Base-by-base conservation (phyloP, 129 eudicot genomes). In the Dittrichia graveolens region DNA sequence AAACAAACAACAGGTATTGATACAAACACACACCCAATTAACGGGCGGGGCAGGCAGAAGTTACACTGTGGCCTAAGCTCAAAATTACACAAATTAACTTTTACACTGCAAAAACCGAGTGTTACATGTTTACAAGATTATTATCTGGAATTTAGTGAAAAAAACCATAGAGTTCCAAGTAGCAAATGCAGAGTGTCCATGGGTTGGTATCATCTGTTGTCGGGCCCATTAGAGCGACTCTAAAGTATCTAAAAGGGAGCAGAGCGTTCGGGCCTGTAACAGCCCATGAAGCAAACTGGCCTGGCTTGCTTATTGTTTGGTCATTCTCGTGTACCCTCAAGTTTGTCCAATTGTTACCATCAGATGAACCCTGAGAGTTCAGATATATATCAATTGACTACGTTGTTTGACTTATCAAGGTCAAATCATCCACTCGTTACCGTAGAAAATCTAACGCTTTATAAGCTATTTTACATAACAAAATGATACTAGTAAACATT, bases 241-340 rank as follows among this genome's bases (percentile, higher is more conserved):
- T 76, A 38, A 94, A 94, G 92, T 75, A 90, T 86, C 99, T 85
- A 83, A 94, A 94, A 16, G 96, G 97, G 47, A 94, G 99, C 71
- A 94, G 79, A 6, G 96, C 89, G 42, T 85, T 91, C 18, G 97
- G 86, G 10, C 99, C 94, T 0, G 79, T 67, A 55, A 94, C 69
- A 0, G 96, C 85, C 99, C 99, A 94, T 18, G 99, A 94, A 37
- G 99, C 97, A 80, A 84, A 94, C 18, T 94, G 94, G 47, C 99
- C 96, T 1, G 99, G 96, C 66, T 94, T 90, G 83, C 91, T 83
- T 14, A 94, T 61, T 5, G 89, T 90, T 42, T 86, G 91, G 72
- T 94, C 99, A 9, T 90, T 88, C 82, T 90, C 96, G 71, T 94
- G 97, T 66, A 86, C 83, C 69, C 96, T 78, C 86, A 94, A 79